phyloP scores from a whole-genome alignment of 2,329 filamentous ascomycete species.

The Talaromyces sp. region DNA sequence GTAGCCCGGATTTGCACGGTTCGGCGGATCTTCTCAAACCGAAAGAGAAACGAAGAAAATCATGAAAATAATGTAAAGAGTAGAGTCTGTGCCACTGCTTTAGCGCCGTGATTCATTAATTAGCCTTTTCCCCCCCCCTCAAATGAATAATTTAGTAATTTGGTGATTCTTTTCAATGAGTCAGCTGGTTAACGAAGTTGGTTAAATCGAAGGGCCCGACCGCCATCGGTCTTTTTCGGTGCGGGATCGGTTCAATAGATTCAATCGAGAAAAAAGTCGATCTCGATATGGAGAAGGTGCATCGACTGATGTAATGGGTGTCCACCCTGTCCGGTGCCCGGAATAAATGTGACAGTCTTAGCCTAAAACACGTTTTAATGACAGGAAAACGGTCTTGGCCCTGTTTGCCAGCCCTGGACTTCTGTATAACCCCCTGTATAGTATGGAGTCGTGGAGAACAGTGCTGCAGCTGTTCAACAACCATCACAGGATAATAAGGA shows the following conservation, averaged over 20 bases:
- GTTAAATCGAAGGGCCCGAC: too few species aligned
- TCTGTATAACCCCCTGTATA: not conserved
- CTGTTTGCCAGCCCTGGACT: too few species aligned
- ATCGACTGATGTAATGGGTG: too few species aligned
- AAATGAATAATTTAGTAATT: not conserved
- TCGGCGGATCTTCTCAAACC: not conserved
- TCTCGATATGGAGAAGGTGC: too few species aligned
- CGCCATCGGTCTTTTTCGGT: not conserved
- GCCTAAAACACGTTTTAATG: not conserved
- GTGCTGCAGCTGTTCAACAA: not conserved
- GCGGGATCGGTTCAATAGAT: too few species aligned
- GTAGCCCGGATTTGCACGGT: not conserved
- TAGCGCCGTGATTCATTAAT: not conserved
- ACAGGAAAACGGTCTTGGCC: not conserved
- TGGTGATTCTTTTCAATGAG: not conserved
- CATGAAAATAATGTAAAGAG: too few species aligned
- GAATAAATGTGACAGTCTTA: not conserved
- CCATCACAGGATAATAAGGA: not conserved
- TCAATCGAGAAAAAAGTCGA: too few species aligned
- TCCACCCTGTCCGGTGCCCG: too few species aligned
- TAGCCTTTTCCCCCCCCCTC: too few species aligned
- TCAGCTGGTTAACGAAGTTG: not conserved
- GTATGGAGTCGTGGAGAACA: not conserved
- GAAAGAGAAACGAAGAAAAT: not conserved
- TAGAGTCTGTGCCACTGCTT: not conserved